A percentile compares a stretch with the other conserved stretches of the same genome.
phyloP scores from a whole-genome alignment of 2,329 filamentous ascomycete genomes.

The Talaromyces funiculosus region DNA sequence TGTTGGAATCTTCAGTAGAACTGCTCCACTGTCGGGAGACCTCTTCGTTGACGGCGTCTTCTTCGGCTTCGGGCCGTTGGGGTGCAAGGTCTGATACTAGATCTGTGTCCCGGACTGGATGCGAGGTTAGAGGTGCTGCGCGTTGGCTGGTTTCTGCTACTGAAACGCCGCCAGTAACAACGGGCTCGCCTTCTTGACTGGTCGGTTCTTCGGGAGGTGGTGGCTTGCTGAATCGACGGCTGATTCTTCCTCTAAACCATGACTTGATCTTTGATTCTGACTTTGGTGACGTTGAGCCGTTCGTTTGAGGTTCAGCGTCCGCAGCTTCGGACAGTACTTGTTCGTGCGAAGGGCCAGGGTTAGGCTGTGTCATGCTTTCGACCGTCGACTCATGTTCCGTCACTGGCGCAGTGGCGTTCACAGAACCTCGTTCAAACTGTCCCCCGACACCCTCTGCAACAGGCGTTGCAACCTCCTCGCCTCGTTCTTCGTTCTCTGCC shows the following conservation, averaged over 20 bases:
- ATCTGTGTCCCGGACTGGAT: constrained; percentile 26
- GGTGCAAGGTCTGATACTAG: constrained; percentile 9
- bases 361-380: neutral
- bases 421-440: neutral
- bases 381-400: neutral
- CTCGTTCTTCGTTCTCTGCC: neutral
- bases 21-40: constrained; percentile 15
- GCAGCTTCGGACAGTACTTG: neutral
- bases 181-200: neutral
- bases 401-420: neutral
- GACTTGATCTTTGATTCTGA: constrained; percentile 30
- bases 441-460: neutral
- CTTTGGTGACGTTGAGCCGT: constrained; percentile 18
- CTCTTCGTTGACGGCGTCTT: constrained; percentile 9
- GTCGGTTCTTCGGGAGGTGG: constrained; percentile 18
- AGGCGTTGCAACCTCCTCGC: neutral
- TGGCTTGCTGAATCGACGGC: constrained; percentile 24
- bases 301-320: constrained; percentile 3
- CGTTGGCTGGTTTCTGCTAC: neutral
- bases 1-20: constrained; percentile 5
- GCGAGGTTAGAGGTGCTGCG: constrained; percentile 23
- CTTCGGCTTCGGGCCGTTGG: neutral
- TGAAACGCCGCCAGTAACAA: neutral
- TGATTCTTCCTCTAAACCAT: constrained; percentile 30
- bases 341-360: neutral